phyloP scores from a whole-genome alignment of 768 basidiomycete species.

The Hypsizygus marmoreus region DNA sequence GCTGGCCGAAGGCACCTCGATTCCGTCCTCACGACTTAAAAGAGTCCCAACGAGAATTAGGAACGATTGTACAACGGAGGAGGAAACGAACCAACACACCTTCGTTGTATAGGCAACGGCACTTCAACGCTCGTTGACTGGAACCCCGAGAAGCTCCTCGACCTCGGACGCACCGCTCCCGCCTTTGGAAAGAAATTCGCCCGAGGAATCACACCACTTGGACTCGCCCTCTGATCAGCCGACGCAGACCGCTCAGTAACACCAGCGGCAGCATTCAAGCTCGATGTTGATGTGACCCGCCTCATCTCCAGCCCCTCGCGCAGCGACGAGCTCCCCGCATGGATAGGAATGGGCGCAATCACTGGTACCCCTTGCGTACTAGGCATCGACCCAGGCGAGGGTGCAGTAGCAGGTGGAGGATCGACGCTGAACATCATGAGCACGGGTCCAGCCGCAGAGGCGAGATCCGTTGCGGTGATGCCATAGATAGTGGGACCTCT shows the following conservation, averaged over 20 bases:
- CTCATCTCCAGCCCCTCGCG: background rate
- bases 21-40: constrained; percentile 28
- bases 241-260: background rate
- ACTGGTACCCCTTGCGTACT: no score
- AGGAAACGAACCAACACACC: constrained; percentile 23
- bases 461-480: constrained; percentile 52
- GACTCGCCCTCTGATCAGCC: constrained; percentile 4
- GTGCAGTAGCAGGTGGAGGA: constrained; percentile 34
- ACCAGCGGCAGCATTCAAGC: constrained; percentile 4
- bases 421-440: constrained; percentile 62
- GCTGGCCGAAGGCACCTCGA: constrained; percentile 20
- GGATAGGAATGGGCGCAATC: constrained; percentile 3
- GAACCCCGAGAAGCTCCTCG: constrained; percentile 79
- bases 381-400: constrained; percentile 11
- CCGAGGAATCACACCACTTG: constrained; percentile 44
- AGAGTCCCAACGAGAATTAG: constrained; percentile 1
- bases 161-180: constrained; percentile 59
- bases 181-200: constrained; percentile 67
- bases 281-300: constrained; percentile 9
- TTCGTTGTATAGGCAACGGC: constrained; percentile 27
- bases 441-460: constrained; percentile 53
- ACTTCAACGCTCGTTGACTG: constrained; percentile 39
- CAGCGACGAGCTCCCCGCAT: background rate
- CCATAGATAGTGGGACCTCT: constrained; percentile 63
- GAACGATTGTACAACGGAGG: constrained; percentile 2